A percentile compares a stretch with the other conserved stretches of the same genome.
These are phyloP conservation scores for Fusarium sp. DNA, from an alignment of 2,329 filamentous ascomycete species.

Conservation along the genomic window DNA sequence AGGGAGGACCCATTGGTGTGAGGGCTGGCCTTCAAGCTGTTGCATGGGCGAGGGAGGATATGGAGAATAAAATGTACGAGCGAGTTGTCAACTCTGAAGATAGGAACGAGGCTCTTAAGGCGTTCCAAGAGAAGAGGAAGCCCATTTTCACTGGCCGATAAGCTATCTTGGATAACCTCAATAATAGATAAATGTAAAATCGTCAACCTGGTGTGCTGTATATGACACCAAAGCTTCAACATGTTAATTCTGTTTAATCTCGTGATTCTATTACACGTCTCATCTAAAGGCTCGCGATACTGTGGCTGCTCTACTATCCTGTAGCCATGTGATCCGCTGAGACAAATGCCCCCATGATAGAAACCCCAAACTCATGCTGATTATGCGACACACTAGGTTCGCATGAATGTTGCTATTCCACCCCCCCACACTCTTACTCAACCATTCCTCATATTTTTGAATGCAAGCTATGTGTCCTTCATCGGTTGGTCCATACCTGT, in stretches of 20 bases:
- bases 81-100: constrained; percentile 87
- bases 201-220: background rate
- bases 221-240: background rate
- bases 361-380: constrained; percentile 25
- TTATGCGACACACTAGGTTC: constrained; percentile 4
- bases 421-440: background rate
- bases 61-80: constrained; percentile 91
- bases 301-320: constrained; percentile 21
- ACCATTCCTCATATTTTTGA: background rate
- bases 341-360: constrained; percentile 23
- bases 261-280: background rate
- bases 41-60: constrained; percentile 75
- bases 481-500: background rate
- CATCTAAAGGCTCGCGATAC: background rate
- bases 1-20: constrained; percentile 88
- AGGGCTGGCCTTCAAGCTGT: constrained; percentile 85
- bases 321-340: constrained; percentile 22
- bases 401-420: background rate
- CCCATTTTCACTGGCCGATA: constrained; percentile 69
- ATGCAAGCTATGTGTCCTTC: background rate
- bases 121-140: constrained; percentile 78
- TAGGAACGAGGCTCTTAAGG: constrained; percentile 85
- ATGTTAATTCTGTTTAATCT: background rate
- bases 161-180: constrained; percentile 6
- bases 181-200: background rate